A percentile compares a stretch with the other conserved stretches of the same genome.
Conservation (phyloP, 805 yeast genomes). For the Metschnikowia koreensis region DNA sequence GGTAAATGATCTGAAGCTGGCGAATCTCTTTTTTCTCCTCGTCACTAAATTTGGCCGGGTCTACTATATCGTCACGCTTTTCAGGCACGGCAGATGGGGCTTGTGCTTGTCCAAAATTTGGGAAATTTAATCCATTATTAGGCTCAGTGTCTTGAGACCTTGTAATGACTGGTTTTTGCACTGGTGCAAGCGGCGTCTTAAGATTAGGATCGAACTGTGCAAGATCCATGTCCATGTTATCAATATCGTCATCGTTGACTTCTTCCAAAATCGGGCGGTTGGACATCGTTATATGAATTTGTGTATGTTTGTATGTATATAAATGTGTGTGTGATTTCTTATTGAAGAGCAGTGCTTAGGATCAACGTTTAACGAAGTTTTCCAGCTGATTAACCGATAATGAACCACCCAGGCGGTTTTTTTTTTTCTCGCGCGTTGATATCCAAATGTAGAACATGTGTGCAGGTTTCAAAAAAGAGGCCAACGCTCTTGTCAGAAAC, state of each 20-base stretch:
- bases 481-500: no score
- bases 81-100: neutral
- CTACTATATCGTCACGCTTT: constrained; percentile 11
- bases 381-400: no score
- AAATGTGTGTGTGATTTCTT: neutral
- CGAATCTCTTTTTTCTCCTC: constrained; percentile 60
- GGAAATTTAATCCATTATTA: constrained; percentile 6
- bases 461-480: no score
- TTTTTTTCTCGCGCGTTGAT: no score
- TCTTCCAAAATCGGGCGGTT: constrained; percentile 72
- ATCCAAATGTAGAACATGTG: no score
- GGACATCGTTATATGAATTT: constrained; percentile 18
- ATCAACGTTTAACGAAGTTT: no score
- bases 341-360: neutral
- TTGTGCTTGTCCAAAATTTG: neutral
- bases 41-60: constrained; percentile 16
- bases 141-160: constrained; percentile 54
- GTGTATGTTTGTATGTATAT: no score
- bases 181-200: constrained; percentile 69
- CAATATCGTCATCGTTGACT: constrained; percentile 81
- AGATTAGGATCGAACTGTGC: constrained; percentile 79
- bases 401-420: no score
- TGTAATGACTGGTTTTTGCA: constrained; percentile 53
- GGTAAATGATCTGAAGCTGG: constrained; percentile 75
- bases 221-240: constrained; percentile 88